Percentiles rank a stretch among this genome's conserved stretches.
Conservation (phyloP, 768 basidiomycete genomes). For the Auricularia sp. region DNA sequence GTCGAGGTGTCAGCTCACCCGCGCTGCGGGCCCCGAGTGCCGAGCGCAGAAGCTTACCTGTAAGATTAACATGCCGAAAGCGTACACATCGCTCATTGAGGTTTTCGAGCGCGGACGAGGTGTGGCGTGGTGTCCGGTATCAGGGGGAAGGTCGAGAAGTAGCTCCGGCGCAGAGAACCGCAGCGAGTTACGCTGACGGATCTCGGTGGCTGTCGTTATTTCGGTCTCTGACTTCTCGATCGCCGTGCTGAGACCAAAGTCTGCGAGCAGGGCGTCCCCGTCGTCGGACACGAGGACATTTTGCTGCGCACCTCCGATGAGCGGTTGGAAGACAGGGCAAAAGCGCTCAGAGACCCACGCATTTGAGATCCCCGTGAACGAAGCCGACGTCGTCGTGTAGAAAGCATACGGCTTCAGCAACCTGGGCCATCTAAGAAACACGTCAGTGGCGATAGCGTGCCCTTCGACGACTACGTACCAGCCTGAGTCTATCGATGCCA, state of each 20-base stretch:
- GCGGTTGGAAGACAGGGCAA: neutral
- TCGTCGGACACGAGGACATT: slow-evolving; percentile 1
- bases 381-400: neutral
- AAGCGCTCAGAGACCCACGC: neutral
- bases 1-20: too few relatives aligned
- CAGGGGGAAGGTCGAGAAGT: neutral
- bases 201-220: neutral
- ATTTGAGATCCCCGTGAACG: neutral
- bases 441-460: neutral
- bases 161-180: neutral
- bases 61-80: neutral
- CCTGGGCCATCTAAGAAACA: neutral
- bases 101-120: neutral
- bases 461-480: neutral
- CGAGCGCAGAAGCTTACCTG: neutral
- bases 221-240: neutral
- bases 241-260: slow-evolving; percentile 2
- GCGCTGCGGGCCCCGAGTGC: too few relatives aligned
- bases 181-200: neutral
- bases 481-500: neutral
- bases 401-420: neutral
- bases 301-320: neutral
- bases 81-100: neutral
- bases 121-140: neutral
- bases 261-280: slow-evolving; percentile 1